Evolutionary conservation across 2,329 filamentous ascomycete genomes (phyloP), one percentile per base, ranked within the genome.

Genomic region (Talaromyces sp.): DNA sequence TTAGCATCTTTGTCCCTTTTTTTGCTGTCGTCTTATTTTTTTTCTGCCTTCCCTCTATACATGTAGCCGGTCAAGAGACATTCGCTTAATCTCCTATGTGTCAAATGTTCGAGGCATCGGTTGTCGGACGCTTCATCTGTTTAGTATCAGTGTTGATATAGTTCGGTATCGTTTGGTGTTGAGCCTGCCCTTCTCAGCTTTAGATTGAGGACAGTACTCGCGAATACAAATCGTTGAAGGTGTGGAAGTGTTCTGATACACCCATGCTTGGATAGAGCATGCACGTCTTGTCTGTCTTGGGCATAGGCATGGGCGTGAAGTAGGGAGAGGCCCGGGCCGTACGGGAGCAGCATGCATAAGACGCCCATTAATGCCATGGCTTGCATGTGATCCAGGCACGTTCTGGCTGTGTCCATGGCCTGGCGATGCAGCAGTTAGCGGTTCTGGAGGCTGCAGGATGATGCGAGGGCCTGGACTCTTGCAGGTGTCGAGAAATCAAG

Each of bases 51-150:
- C 43, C 11, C 26, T 29, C 7, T 27, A 52, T 21, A 29, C 27
- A 52, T 62, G 49, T 59, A 58, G 56, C 56, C 27, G 52, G 60
- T 24, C 57, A 56, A 59, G 46, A 59, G 56, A 62, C 60, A 62
- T 51, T 62, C 60, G 60, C 46, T 62, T 62, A 38, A 62, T 62
- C 31, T 58, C 56, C 51, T 58, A 41, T 61, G 51, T 61, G 57
- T 31, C 32, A 52, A 26, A 17, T 52, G 14, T 52, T 29, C 9
- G 43, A 38, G 43, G 19, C 43, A 46, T 46, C 35, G 17, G 32
- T 38, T 38, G 35, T n/a, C 17, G 35, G 35, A n/a, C 35, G 35
- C 35, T 38, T 38, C 35, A 38, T 38, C 35, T 38, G n/a, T 24
- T 46, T 24, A 24, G n/a, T 13, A 46, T 8, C 43, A 46, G 43